Percentiles rank a stretch among this genome's conserved stretches.
Evolutionary conservation across 169 alveolate species (phyloP).

Genomic region (Plasmodium gallinaceum): DNA sequence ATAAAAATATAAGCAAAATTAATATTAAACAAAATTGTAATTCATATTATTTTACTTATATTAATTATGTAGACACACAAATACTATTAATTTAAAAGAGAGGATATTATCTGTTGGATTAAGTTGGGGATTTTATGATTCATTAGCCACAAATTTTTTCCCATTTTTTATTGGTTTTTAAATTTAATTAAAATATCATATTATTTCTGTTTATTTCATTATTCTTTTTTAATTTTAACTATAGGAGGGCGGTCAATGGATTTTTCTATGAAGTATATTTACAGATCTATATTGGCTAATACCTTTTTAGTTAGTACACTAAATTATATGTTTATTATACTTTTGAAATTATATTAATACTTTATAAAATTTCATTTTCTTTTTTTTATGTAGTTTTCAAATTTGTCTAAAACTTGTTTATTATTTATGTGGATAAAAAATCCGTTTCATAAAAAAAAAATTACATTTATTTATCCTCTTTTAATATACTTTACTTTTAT

Average conservation of each 20-base stretch:
- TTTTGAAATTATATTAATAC: background rate
- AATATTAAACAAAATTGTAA: background rate
- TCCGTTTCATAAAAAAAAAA: conserved; percentile 20
- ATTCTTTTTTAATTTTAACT: background rate
- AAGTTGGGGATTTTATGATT: conserved; percentile 74
- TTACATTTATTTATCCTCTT: conserved; percentile 31
- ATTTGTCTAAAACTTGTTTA: conserved; percentile 45
- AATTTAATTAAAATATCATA: background rate
- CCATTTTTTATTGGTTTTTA: conserved; percentile 50
- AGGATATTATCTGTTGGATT: conserved; percentile 67
- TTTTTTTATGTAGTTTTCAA: conserved; percentile 25
- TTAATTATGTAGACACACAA: conserved; percentile 30
- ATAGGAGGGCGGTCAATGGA: conserved; percentile 67
- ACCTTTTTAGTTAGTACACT: conserved; percentile 47
- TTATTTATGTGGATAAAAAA: conserved; percentile 53
- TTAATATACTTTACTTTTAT: conserved; percentile 49
- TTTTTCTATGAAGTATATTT: conserved; percentile 61
- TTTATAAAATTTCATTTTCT: background rate
- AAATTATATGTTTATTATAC: background rate
- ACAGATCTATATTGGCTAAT: conserved; percentile 70
- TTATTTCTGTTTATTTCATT: background rate
- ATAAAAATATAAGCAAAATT: background rate
- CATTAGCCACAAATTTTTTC: conserved; percentile 64
- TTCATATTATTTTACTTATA: background rate
- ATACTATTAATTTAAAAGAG: conserved; percentile 36